phyloP scores from a whole-genome alignment of 1,139 yeast species.

The Suhomyces taliae region DNA sequence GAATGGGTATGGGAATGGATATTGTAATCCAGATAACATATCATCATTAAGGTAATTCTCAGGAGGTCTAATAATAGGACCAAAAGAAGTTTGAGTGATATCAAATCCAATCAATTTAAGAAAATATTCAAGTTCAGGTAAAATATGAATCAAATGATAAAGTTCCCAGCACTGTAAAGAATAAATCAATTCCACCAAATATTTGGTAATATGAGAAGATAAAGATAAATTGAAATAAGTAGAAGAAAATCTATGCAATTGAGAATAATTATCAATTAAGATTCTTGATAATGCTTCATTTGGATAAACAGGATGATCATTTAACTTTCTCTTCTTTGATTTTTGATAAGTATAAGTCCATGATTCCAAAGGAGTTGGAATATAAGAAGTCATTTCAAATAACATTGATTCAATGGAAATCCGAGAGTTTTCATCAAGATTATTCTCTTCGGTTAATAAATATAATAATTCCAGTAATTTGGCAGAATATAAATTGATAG shows the following conservation, averaged over 20 bases:
- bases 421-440: slow-evolving; percentile 31
- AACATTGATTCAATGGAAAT: slow-evolving; percentile 30
- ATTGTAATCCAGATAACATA: slow-evolving; percentile 45
- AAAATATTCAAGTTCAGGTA: slow-evolving; percentile 37
- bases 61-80: slow-evolving; percentile 44
- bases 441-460: slow-evolving; percentile 28
- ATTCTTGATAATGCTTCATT: slow-evolving; percentile 39
- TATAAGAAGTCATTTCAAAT: slow-evolving; percentile 28
- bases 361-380: slow-evolving; percentile 22
- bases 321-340: slow-evolving; percentile 4
- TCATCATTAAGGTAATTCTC: slow-evolving; percentile 35
- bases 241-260: slow-evolving; percentile 30
- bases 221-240: slow-evolving; percentile 40
- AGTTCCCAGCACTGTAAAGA: slow-evolving; percentile 48
- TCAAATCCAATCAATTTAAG: slow-evolving; percentile 39
- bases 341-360: slow-evolving; percentile 13
- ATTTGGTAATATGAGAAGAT: slow-evolving; percentile 39
- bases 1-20: slow-evolving; percentile 50
- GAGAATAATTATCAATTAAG: slow-evolving; percentile 40
- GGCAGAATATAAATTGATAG: slow-evolving; percentile 27
- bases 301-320: slow-evolving; percentile 26
- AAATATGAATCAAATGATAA: slow-evolving; percentile 37
- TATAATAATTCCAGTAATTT: slow-evolving; percentile 31
- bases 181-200: slow-evolving; percentile 40
- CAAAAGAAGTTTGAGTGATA: slow-evolving; percentile 38